Conservation (phyloP, 2,329 filamentous ascomycete species). For the Aspergillus brasiliensis region DNA sequence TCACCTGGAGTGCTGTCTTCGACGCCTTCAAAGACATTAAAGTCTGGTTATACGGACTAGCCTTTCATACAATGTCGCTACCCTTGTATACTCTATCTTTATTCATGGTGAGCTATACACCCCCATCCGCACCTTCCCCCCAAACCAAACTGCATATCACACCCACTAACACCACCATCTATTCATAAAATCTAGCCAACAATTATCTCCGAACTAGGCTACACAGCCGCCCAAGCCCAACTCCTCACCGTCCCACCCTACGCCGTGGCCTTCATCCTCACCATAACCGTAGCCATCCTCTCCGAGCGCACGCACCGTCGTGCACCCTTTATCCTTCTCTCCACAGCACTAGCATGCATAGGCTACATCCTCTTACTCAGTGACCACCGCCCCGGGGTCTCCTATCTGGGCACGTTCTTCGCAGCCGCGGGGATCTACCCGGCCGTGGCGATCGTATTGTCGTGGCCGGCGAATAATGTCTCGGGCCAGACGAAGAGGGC, state of each 20-base stretch:
- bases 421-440: slow-evolving; percentile 70
- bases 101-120: slow-evolving; percentile 32
- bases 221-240: slow-evolving; percentile 46
- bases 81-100: slow-evolving; percentile 47
- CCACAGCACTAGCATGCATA: slow-evolving; percentile 58
- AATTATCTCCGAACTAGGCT: slow-evolving; percentile 48
- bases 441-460: slow-evolving; percentile 62
- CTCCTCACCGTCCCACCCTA: slow-evolving; percentile 67
- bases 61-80: slow-evolving; percentile 73
- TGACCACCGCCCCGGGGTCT: slow-evolving; percentile 57
- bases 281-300: slow-evolving; percentile 59
- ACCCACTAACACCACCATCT: too few species aligned
- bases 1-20: slow-evolving; percentile 67
- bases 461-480: slow-evolving; percentile 73
- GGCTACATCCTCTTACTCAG: slow-evolving; percentile 65
- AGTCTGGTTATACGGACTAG: slow-evolving; percentile 71
- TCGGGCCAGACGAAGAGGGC: slow-evolving; percentile 70
- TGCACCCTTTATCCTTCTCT: slow-evolving; percentile 65
- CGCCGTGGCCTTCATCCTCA: slow-evolving; percentile 63
- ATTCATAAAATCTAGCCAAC: slow-evolving; percentile 32
- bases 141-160: too few species aligned
- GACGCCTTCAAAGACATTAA: slow-evolving; percentile 68
- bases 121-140: too few species aligned
- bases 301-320: slow-evolving; percentile 62
- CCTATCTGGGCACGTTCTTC: slow-evolving; percentile 64